Conservation (phyloP, 371 early-diverging fungal species). For the Mortierella sp. region DNA sequence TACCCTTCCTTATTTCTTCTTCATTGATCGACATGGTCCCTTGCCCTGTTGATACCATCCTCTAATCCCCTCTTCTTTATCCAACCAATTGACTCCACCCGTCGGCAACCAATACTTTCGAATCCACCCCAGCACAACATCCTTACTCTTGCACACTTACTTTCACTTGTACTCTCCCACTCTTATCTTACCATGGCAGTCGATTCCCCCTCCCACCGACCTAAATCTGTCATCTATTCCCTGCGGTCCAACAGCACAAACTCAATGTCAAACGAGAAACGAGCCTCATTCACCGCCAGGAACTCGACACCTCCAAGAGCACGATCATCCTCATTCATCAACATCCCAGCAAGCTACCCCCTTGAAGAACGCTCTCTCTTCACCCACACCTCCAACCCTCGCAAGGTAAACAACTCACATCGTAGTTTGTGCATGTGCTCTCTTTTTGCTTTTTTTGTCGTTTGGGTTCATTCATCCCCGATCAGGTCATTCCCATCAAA, state of each 20-base stretch:
- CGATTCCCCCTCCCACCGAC: constrained; percentile 10
- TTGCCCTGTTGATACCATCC: neutral
- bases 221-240: constrained; percentile 30
- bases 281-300: constrained; percentile 7
- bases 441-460: neutral
- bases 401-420: constrained; percentile 21
- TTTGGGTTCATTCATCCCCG: neutral
- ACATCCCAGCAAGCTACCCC: constrained; percentile 1
- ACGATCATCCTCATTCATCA: constrained; percentile 13
- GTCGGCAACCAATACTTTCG: neutral
- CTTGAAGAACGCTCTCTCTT: constrained; percentile 27
- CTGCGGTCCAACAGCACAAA: constrained; percentile 20
- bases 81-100: neutral
- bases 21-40: neutral
- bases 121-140: neutral
- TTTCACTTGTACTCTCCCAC: neutral
- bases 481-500: neutral
- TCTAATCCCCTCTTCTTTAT: neutral
- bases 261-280: neutral
- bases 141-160: neutral
- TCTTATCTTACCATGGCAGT: neutral
- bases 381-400: constrained; percentile 15
- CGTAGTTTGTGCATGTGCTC: neutral
- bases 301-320: constrained; percentile 6
- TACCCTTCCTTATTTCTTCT: neutral